phyloP scores from a whole-genome alignment of 2,329 filamentous ascomycete genomes.

The Dothiorella sarmentorum region DNA sequence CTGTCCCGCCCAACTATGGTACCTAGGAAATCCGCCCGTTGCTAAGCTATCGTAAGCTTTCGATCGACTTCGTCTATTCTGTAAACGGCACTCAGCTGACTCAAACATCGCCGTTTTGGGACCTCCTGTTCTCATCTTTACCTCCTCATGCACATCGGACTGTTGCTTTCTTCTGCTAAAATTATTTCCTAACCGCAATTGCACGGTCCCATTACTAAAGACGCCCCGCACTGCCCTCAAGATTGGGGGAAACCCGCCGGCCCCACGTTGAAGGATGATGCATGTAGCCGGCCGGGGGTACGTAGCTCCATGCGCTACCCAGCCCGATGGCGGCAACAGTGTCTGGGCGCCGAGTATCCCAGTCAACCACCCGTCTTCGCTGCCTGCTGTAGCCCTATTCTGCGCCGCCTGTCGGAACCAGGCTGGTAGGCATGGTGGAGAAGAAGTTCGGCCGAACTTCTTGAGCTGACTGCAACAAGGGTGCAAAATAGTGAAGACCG shows the following conservation, averaged over 20 bases:
- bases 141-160: too few relatives aligned
- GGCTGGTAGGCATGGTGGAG: background rate
- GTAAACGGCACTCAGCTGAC: background rate
- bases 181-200: too few relatives aligned
- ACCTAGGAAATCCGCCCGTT: background rate
- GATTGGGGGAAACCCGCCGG: background rate
- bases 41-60: background rate
- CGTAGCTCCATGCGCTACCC: background rate
- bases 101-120: background rate
- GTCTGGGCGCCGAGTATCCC: background rate
- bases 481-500: background rate
- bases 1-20: too few relatives aligned
- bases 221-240: background rate
- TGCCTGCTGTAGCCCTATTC: background rate
- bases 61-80: background rate
- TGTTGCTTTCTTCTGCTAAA: too few relatives aligned
- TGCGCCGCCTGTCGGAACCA: background rate
- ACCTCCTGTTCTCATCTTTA: background rate
- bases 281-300: background rate
- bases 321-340: conserved; percentile 3
- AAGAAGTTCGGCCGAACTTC: background rate
- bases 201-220: too few relatives aligned
- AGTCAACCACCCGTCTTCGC: background rate
- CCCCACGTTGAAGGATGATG: background rate
- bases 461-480: background rate